These are phyloP conservation scores for Moesziomyces parantarcticus DNA, from an alignment of 1,284 basidiomycete species.

Conservation along the genomic window DNA sequence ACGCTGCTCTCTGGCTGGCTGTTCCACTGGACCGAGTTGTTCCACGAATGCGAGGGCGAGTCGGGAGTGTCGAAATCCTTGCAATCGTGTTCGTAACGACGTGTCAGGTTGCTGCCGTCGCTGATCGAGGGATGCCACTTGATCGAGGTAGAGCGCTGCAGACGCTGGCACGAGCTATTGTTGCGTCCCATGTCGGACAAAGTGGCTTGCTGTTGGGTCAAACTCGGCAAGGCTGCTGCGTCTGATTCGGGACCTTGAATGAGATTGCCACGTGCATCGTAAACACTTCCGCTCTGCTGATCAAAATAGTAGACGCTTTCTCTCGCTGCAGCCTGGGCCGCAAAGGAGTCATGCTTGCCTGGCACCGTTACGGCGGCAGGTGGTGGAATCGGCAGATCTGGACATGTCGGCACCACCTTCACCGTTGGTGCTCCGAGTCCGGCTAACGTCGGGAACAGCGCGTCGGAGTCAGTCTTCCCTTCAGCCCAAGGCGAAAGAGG, in stretches of 20 bases:
- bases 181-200: not conserved
- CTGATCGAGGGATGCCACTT: conserved; percentile 39
- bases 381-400: conserved; percentile 1
- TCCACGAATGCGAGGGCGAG: conserved; percentile 13
- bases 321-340: not conserved
- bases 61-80: conserved; percentile 8
- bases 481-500: not conserved
- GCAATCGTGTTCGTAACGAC: conserved; percentile 8
- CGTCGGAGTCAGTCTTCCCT: not conserved
- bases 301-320: conserved; percentile 36
- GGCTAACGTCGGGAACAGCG: not conserved
- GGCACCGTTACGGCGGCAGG: conserved; percentile 2
- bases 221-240: too few relatives aligned
- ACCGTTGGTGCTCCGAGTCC: conserved; percentile 10
- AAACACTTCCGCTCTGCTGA: conserved; percentile 27
- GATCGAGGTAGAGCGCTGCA: conserved; percentile 32
- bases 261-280: conserved; percentile 18
- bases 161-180: not conserved
- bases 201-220: not conserved
- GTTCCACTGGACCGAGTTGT: conserved; percentile 5
- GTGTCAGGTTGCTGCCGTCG: conserved; percentile 1
- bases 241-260: conserved; percentile 7
- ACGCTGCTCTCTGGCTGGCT: conserved; percentile 2
- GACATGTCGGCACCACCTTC: conserved; percentile 15
- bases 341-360: not conserved